These are phyloP conservation scores for Glonium stellatum DNA, from an alignment of 495 filamentous ascomycete genomes.

Conservation along the genomic window DNA sequence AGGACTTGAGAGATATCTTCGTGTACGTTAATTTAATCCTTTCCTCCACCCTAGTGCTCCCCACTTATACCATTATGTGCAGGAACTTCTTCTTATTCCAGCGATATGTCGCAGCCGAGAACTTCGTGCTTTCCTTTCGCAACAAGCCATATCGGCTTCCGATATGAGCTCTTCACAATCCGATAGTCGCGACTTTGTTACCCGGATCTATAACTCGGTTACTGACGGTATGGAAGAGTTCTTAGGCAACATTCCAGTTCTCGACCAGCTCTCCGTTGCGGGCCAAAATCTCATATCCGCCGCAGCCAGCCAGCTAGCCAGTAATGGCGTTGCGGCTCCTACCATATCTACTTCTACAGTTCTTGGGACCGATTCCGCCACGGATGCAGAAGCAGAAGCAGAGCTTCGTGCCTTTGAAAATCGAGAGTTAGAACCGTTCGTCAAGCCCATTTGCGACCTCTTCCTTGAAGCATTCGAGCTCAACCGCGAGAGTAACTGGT, in stretches of 20 bases:
- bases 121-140: slow-evolving; percentile 86
- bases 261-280: slow-evolving; percentile 88
- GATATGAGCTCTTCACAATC: slow-evolving; percentile 39
- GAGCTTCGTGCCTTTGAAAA: slow-evolving; percentile 92
- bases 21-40: slow-evolving; percentile 33
- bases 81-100: slow-evolving; percentile 69
- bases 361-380: slow-evolving; percentile 32
- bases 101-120: slow-evolving; percentile 93
- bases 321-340: slow-evolving; percentile 33
- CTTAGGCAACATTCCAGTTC: slow-evolving; percentile 85
- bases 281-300: slow-evolving; percentile 90
- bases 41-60: not conserved
- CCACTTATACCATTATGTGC: not conserved
- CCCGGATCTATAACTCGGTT: slow-evolving; percentile 90
- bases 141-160: slow-evolving; percentile 58
- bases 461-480: slow-evolving; percentile 96
- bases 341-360: slow-evolving; percentile 6
- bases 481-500: slow-evolving; percentile 87
- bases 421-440: slow-evolving; percentile 84
- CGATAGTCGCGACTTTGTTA: slow-evolving; percentile 83
- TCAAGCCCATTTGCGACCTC: slow-evolving; percentile 96
- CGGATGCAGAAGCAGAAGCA: slow-evolving; percentile 83
- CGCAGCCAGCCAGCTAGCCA: slow-evolving; percentile 67
- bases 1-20: slow-evolving; percentile 78
- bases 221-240: slow-evolving; percentile 98